Conservation (phyloP, 352 stramenopile species). For the Aphanomyces stellatus region DNA sequence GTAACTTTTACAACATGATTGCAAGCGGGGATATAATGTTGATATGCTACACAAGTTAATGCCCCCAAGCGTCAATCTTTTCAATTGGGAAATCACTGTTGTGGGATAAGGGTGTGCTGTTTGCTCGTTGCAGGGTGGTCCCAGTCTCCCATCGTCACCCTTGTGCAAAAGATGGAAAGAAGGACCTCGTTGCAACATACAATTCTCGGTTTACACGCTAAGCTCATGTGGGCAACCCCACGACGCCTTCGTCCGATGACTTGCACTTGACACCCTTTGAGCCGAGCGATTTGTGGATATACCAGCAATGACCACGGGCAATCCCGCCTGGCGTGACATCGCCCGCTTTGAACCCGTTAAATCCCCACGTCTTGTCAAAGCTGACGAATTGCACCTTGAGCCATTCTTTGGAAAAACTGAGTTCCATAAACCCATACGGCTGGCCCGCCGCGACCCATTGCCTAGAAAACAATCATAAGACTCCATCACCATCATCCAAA, state of each 20-base stretch:
- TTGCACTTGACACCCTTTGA: neutral
- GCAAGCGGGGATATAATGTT: too few relatives aligned
- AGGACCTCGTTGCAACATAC: too few relatives aligned
- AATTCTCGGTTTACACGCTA: too few relatives aligned
- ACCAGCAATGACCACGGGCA: conserved; percentile 63
- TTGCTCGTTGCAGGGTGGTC: too few relatives aligned
- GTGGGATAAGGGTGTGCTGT: too few relatives aligned
- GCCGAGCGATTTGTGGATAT: conserved; percentile 24
- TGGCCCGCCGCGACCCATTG: conserved; percentile 56
- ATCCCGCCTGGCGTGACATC: conserved; percentile 29
- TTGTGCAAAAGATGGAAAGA: too few relatives aligned
- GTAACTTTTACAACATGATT: too few relatives aligned
- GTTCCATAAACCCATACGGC: conserved; percentile 66
- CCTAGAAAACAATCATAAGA: neutral
- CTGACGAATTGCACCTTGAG: conserved; percentile 65
- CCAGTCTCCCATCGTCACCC: too few relatives aligned
- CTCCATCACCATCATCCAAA: neutral
- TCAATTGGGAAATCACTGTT: too few relatives aligned
- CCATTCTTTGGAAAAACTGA: conserved; percentile 52
- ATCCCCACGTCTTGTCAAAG: conserved; percentile 53
- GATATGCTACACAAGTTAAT: too few relatives aligned
- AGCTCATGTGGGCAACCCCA: conserved; percentile 17
- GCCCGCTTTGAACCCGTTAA: conserved; percentile 29
- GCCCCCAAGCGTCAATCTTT: too few relatives aligned
- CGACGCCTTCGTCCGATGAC: neutral